Evolutionary conservation across 1,284 basidiomycete species (phyloP), one percentile per base, ranked within the genome.

Genomic region (Austroboletus rostrupii): DNA sequence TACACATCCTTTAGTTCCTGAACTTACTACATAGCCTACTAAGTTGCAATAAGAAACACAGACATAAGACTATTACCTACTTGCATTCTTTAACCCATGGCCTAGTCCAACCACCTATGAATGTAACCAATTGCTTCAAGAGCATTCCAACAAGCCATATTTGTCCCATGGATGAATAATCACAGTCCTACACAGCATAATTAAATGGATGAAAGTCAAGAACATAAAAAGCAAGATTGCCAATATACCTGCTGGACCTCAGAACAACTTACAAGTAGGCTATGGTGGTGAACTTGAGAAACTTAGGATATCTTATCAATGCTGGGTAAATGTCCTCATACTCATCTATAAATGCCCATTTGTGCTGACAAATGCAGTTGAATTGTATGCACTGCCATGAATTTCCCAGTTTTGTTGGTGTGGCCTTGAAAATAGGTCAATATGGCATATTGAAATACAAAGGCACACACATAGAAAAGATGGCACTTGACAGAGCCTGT

Each of bases 341-440:
- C 37, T 79, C 77, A 1, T 74, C 67, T 23, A 70, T 65, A 56
- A 82, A 85, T 0, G 84, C 79, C 87, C 87, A 90, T 62, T 90
- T 90, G 61, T 87, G 86, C 32, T 87, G 76, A 19, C 80, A 74
- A 38, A 73, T 61, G 58, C 83, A 81, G 57, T 81, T 83, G 31
- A 74, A 65, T 36, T 65, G 58, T 45, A 72, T 62, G n/a, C 74
- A 72, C 29, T 66, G 56, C 59, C 61, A 62, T 12, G 70, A 64
- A 2, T 62, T 56, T 0, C 59, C 63, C 1, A 72, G 56, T 63
- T 70, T 54, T 61, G 60, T 65, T 23, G 67, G 49, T 3, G 67
- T 70, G 26, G 73, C 56, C 70, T 75, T 12, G 9, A 1, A 12
- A n/a, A 43, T n/a, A 16, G 1, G 13, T 62, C 26, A 39, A 21